phyloP scores from a whole-genome alignment of 257 asterid species.

The Petrea volubilis region DNA sequence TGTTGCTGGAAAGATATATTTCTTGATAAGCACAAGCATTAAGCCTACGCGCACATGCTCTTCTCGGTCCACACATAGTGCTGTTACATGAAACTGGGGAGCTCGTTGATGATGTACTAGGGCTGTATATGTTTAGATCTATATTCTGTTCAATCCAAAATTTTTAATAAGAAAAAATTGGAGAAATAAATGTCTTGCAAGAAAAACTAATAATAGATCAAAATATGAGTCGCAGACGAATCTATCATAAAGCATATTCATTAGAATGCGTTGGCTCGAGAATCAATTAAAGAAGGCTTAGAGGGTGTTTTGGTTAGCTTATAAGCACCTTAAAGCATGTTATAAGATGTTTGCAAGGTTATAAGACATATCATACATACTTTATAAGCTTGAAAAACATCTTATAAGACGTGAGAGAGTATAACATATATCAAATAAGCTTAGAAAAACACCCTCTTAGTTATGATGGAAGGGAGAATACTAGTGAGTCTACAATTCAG shows the following conservation, averaged over 20 bases:
- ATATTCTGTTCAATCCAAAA: slow-evolving; percentile 49
- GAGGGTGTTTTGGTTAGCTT: too few species aligned
- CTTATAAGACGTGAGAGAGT: too few species aligned
- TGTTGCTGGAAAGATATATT: slow-evolving; percentile 73
- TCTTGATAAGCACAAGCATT: slow-evolving; percentile 86
- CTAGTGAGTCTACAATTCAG: too few species aligned
- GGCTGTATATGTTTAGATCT: slow-evolving; percentile 76
- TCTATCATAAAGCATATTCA: not conserved
- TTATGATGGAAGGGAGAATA: too few species aligned
- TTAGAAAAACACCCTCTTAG: too few species aligned
- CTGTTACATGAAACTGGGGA: slow-evolving; percentile 71
- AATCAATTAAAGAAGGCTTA: too few species aligned
- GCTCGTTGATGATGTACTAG: slow-evolving; percentile 64
- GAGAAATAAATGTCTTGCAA: not conserved
- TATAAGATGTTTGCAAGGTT: too few species aligned
- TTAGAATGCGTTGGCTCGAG: not conserved
- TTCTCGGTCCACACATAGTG: slow-evolving; percentile 55
- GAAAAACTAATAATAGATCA: not conserved
- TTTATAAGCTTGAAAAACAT: too few species aligned
- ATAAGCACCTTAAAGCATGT: too few species aligned
- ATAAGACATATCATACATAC: too few species aligned
- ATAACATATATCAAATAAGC: too few species aligned
- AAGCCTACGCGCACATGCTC: slow-evolving; percentile 49
- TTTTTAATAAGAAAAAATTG: not conserved
- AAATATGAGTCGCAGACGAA: not conserved